phyloP scores from a whole-genome alignment of 345 rosid species.

The Crucihimalaya himalaica region DNA sequence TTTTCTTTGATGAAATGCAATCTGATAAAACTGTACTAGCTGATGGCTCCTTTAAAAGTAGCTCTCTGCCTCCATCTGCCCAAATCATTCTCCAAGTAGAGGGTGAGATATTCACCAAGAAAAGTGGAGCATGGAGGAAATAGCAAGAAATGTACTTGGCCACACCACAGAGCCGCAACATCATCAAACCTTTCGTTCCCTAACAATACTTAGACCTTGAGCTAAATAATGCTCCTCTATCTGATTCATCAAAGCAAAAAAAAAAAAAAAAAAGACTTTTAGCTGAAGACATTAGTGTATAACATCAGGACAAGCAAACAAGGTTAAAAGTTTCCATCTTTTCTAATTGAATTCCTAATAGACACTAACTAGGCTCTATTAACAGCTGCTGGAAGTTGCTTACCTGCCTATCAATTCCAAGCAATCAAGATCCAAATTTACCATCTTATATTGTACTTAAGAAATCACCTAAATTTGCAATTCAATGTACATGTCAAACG shows the following conservation, averaged over 20 bases:
- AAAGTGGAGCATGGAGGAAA: background rate
- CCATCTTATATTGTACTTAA: background rate
- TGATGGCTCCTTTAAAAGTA: background rate
- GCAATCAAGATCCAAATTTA: background rate
- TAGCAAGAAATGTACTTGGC: background rate
- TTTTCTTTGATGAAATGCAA: background rate
- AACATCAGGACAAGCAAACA: background rate
- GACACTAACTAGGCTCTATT: background rate
- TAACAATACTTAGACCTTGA: background rate
- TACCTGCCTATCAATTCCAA: background rate
- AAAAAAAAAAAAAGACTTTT: no score
- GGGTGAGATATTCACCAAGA: background rate
- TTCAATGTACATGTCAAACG: background rate
- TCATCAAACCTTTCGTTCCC: background rate
- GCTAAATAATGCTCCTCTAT: background rate
- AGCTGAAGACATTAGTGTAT: background rate
- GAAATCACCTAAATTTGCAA: background rate
- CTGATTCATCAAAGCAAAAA: background rate
- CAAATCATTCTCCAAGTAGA: background rate
- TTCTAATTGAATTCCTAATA: background rate
- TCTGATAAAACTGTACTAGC: background rate
- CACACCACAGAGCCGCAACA: background rate
- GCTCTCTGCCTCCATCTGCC: background rate
- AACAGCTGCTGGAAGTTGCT: background rate
- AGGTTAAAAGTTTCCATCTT: background rate